Conservation (phyloP, 768 basidiomycete genomes). For the Leucocoprinus birnbaumii region DNA sequence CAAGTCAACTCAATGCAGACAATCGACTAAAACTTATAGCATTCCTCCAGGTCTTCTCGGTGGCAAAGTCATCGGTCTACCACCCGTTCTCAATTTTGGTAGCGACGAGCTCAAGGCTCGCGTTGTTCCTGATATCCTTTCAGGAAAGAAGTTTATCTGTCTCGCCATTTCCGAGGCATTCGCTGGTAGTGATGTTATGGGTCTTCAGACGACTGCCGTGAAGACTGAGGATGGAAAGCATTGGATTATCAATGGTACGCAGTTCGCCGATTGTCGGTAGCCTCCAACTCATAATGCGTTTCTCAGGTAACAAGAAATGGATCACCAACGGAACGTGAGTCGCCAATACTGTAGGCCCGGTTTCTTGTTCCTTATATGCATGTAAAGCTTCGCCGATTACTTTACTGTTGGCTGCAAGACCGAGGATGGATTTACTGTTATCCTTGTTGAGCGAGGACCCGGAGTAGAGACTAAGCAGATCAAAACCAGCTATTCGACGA, state of each 20-base stretch:
- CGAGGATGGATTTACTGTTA: constrained; percentile 72
- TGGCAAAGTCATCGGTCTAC: constrained; percentile 83
- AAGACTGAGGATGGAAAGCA: constrained; percentile 81
- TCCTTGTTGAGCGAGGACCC: constrained; percentile 62
- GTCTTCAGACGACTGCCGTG: constrained; percentile 72
- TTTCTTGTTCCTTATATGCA: background rate
- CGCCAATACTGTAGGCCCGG: background rate
- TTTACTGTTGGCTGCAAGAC: constrained; percentile 78
- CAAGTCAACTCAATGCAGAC: constrained; percentile 17
- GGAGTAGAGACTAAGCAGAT: constrained; percentile 57
- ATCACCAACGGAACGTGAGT: constrained; percentile 73
- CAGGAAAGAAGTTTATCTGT: constrained; percentile 81
- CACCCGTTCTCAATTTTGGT: constrained; percentile 89
- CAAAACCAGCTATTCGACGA: constrained; percentile 68
- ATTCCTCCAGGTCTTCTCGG: constrained; percentile 53
- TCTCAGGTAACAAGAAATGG: constrained; percentile 72
- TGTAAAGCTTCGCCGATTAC: constrained; percentile 44
- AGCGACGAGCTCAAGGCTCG: constrained; percentile 55
- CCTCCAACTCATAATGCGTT: background rate
- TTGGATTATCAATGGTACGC: constrained; percentile 73
- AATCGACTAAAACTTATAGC: constrained; percentile 16
- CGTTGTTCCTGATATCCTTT: constrained; percentile 64
- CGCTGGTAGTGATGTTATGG: constrained; percentile 82
- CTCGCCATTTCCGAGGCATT: constrained; percentile 89
- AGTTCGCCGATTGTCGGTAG: background rate